Percentiles rank a stretch among this genome's conserved stretches.
These are phyloP conservation scores for Tricholoma saponaceum DNA, from an alignment of 768 basidiomycete genomes.

Conservation along the genomic window DNA sequence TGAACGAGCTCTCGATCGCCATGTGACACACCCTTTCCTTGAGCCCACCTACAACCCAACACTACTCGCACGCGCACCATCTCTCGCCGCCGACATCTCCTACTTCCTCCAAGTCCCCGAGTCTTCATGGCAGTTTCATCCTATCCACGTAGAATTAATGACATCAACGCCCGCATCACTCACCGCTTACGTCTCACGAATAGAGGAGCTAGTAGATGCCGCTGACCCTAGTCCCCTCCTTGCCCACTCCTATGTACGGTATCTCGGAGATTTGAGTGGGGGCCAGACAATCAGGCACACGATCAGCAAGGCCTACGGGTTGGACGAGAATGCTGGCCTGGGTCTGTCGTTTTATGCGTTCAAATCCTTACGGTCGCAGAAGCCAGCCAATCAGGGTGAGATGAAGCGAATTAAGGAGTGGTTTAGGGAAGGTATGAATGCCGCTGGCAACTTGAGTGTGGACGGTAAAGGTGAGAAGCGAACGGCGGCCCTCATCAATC, in stretches of 20 bases:
- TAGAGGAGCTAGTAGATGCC: conserved; percentile 43
- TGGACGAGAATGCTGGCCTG: conserved; percentile 46
- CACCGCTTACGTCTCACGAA: conserved; percentile 47
- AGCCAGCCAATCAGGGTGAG: conserved; percentile 48
- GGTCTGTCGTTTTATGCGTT: conserved; percentile 71
- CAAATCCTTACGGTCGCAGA: conserved; percentile 45
- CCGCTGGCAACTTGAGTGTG: conserved; percentile 37
- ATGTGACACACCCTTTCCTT: conserved; percentile 58
- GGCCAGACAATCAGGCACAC: conserved; percentile 66
- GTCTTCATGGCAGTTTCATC: conserved; percentile 51
- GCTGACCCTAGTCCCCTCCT: conserved; percentile 51
- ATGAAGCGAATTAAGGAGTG: conserved; percentile 74
- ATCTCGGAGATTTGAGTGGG: conserved; percentile 77
- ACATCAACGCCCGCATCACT: conserved; percentile 45
- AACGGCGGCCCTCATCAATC: neutral
- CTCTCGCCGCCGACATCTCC: conserved; percentile 65
- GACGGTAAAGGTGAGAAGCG: conserved; percentile 37
- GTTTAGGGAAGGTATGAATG: conserved; percentile 56
- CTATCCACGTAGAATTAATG: conserved; percentile 45
- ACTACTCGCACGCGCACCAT: conserved; percentile 56
- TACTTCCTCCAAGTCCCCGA: conserved; percentile 51
- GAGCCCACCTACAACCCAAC: conserved; percentile 69
- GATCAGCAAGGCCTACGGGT: conserved; percentile 62
- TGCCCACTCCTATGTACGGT: conserved; percentile 80
- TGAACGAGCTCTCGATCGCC: conserved; percentile 52